Conservation (phyloP, 352 stramenopile species). For the Globisporangium yorkense region DNA sequence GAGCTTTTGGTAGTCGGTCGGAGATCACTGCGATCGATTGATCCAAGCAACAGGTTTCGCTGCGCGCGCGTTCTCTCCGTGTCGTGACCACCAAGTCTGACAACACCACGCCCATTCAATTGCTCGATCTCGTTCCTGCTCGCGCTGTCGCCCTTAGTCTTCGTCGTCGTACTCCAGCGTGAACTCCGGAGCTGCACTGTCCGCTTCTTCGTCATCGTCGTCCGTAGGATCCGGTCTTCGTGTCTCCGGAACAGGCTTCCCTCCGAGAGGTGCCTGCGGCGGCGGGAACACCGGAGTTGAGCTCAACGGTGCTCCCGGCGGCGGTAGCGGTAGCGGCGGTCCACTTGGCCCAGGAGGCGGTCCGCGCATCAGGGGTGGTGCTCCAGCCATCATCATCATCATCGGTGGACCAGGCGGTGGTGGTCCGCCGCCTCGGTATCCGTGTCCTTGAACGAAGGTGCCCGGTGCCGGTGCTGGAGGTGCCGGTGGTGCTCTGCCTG, state of each 20-base stretch:
- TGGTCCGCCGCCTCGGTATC: conserved; percentile 1
- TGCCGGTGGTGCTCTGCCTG: conserved; percentile 1
- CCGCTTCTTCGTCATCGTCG: conserved; percentile 49
- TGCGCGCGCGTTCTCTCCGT: too few species aligned
- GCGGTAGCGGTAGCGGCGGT: not conserved
- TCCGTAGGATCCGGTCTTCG: conserved; percentile 1
- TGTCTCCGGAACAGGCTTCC: not conserved
- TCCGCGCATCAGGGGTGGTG: not conserved
- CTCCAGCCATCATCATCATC: not conserved
- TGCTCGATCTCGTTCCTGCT: too few species aligned
- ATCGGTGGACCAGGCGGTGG: not conserved
- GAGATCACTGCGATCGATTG: too few species aligned
- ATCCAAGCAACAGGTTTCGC: too few species aligned
- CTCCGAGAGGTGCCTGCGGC: not conserved
- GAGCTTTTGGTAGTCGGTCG: too few species aligned
- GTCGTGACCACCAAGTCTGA: too few species aligned
- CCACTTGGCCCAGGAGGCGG: not conserved
- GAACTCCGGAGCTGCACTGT: conserved; percentile 54
- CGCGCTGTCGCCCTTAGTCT: conserved; percentile 22
- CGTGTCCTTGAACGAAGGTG: conserved; percentile 6
- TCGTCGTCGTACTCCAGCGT: conserved; percentile 77
- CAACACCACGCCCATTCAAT: too few species aligned
- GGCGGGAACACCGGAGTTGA: not conserved
- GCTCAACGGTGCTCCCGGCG: not conserved
- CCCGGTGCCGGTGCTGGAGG: conserved; percentile 3